Evolutionary conservation across 192 early-diverging fungal species (phyloP).

Genomic region (Backusella mclennaniae): DNA sequence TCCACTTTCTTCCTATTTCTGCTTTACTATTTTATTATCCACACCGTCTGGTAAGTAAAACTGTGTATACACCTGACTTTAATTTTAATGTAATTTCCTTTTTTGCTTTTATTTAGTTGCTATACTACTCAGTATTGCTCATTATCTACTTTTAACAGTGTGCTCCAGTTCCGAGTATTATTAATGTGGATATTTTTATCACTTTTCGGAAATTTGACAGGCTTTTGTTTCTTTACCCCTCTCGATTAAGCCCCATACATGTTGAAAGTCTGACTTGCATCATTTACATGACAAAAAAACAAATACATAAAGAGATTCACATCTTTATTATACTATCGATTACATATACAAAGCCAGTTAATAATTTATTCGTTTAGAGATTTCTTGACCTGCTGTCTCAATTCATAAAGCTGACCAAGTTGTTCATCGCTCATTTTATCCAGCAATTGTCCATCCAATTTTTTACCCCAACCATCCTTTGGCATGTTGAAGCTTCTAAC

Average conservation of each 20-base stretch:
- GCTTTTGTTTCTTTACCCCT: not conserved
- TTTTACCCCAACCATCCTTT: constrained; percentile 31
- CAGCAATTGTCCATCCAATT: constrained; percentile 35
- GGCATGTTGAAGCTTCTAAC: constrained; percentile 17
- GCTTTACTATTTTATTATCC: too few species aligned
- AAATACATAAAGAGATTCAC: not conserved
- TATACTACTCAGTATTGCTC: not conserved
- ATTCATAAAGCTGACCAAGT: constrained; percentile 54
- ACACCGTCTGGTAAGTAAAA: too few species aligned
- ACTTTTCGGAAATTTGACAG: not conserved
- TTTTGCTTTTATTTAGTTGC: too few species aligned
- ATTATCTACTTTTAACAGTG: not conserved
- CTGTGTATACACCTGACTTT: too few species aligned
- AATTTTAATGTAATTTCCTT: too few species aligned
- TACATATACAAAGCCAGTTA: not conserved
- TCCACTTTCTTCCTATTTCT: too few species aligned
- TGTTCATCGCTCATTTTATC: constrained; percentile 60
- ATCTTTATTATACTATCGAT: not conserved
- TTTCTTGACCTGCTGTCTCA: constrained; percentile 45
- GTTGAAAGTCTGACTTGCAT: not conserved
- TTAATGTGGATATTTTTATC: not conserved
- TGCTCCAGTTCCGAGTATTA: not conserved
- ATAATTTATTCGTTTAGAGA: constrained; percentile 13
- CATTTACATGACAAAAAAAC: not conserved
- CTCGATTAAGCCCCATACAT: not conserved